A percentile compares a stretch with the other conserved stretches of the same genome.
These are phyloP conservation scores for Halophytophthora batemanensis DNA, from an alignment of 352 stramenopile species.

Conservation along the genomic window DNA sequence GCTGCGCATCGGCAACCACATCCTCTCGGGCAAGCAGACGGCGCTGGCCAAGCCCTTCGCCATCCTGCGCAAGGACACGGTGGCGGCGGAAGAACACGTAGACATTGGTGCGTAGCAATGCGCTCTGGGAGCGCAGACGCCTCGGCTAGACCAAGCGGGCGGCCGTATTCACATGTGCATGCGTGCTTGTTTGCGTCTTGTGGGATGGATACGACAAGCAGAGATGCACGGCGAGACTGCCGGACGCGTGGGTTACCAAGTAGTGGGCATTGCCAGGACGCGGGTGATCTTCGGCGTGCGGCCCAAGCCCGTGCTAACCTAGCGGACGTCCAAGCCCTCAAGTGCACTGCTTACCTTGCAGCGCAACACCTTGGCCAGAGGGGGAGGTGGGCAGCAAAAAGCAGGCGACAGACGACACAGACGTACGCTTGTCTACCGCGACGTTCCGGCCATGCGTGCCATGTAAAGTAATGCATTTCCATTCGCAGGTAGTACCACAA, in stretches of 20 bases:
- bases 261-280: constrained; percentile 79
- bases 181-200: neutral
- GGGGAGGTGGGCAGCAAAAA: too few species aligned
- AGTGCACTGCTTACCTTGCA: neutral
- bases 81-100: neutral
- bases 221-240: too few species aligned
- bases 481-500: too few species aligned
- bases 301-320: constrained; percentile 69
- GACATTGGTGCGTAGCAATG: constrained; percentile 3
- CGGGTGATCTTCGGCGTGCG: constrained; percentile 72
- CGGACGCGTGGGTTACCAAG: constrained; percentile 44
- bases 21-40: constrained; percentile 56
- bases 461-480: too few species aligned
- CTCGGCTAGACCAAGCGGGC: neutral
- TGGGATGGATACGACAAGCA: neutral
- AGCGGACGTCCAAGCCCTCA: constrained; percentile 1
- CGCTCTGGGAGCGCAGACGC: too few species aligned
- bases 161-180: neutral
- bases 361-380: too few species aligned
- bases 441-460: too few species aligned
- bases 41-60: constrained; percentile 63
- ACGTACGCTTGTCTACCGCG: too few species aligned
- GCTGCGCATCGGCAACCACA: constrained; percentile 81
- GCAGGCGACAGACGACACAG: too few species aligned
- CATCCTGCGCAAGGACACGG: constrained; percentile 55